Percentiles rank a stretch among this genome's conserved stretches.
Evolutionary conservation across 2,329 filamentous ascomycete species (phyloP).

Genomic region (Ambrosiella beaveri): DNA sequence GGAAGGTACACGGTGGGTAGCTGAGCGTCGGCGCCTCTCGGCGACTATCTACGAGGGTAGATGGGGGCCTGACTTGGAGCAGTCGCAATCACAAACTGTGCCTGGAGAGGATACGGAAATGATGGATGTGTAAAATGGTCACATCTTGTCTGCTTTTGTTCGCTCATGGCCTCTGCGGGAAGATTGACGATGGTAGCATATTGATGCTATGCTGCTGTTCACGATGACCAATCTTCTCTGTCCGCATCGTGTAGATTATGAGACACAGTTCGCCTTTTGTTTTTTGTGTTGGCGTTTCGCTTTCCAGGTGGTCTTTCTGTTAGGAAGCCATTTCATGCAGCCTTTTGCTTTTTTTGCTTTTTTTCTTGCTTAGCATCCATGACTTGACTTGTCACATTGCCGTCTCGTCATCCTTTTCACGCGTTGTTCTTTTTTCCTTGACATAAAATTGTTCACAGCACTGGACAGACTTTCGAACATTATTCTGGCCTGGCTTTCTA

Average conservation of each 20-base stretch:
- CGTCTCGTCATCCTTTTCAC: background rate
- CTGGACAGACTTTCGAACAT: constrained; percentile 8
- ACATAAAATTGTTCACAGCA: constrained; percentile 8
- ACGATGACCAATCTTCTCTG: background rate
- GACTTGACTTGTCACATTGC: background rate
- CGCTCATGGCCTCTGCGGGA: background rate
- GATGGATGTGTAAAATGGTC: constrained; percentile 33
- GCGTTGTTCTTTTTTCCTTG: background rate
- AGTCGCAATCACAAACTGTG: background rate
- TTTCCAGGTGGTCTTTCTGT: background rate
- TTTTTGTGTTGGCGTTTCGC: background rate
- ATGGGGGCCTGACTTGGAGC: constrained; percentile 56
- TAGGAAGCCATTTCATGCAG: background rate
- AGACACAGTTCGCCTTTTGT: background rate
- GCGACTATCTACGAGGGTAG: constrained; percentile 95
- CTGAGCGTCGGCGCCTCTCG: constrained; percentile 57
- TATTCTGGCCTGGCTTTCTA: constrained; percentile 6
- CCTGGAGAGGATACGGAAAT: constrained; percentile 45
- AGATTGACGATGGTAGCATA: background rate
- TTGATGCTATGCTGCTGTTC: background rate
- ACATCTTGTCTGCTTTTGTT: constrained; percentile 4
- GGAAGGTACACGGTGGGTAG: constrained; percentile 66
- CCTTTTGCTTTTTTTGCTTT: constrained; percentile 2
- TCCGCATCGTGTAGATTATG: constrained; percentile 9
- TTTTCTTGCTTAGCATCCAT: constrained; percentile 1